Conservation (phyloP, 768 basidiomycete genomes). For the Auriscalpium vulgare region DNA sequence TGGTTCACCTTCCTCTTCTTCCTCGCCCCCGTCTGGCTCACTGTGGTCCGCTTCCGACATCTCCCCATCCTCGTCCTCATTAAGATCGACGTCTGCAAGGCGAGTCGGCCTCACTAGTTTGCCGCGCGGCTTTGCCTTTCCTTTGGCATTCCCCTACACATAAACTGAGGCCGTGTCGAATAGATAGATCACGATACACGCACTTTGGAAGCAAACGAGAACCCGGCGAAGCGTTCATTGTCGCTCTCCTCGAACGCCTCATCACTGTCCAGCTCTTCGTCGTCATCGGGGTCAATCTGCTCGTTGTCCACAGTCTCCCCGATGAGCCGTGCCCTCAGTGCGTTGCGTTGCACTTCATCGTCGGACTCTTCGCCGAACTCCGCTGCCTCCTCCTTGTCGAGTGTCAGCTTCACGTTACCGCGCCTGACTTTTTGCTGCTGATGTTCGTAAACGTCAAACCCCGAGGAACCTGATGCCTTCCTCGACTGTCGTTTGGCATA, state of each 20-base stretch:
- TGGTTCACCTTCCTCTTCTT: slow-evolving; percentile 23
- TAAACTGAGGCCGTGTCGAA: not conserved
- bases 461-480: slow-evolving; percentile 29
- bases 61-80: slow-evolving; percentile 40
- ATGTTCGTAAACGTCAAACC: slow-evolving; percentile 60
- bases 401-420: slow-evolving; percentile 41
- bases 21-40: slow-evolving; percentile 28
- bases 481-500: slow-evolving; percentile 43
- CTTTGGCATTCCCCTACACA: slow-evolving; percentile 18
- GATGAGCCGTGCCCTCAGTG: slow-evolving; percentile 28
- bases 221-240: slow-evolving; percentile 68
- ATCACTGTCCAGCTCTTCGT: slow-evolving; percentile 83
- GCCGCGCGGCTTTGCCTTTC: slow-evolving; percentile 21
- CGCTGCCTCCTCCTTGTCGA: slow-evolving; percentile 48
- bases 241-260: slow-evolving; percentile 79
- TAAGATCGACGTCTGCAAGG: slow-evolving; percentile 54
- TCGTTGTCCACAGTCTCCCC: slow-evolving; percentile 27
- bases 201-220: slow-evolving; percentile 35
- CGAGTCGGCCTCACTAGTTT: slow-evolving; percentile 13
- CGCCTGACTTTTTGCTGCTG: slow-evolving; percentile 42
- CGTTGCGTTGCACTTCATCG: slow-evolving; percentile 27
- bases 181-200: slow-evolving; percentile 2
- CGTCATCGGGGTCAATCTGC: slow-evolving; percentile 47
- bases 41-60: slow-evolving; percentile 26
- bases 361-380: slow-evolving; percentile 22